Evolutionary conservation across 1,139 yeast species (phyloP).

Genomic region (Taphrina wiesneri): DNA sequence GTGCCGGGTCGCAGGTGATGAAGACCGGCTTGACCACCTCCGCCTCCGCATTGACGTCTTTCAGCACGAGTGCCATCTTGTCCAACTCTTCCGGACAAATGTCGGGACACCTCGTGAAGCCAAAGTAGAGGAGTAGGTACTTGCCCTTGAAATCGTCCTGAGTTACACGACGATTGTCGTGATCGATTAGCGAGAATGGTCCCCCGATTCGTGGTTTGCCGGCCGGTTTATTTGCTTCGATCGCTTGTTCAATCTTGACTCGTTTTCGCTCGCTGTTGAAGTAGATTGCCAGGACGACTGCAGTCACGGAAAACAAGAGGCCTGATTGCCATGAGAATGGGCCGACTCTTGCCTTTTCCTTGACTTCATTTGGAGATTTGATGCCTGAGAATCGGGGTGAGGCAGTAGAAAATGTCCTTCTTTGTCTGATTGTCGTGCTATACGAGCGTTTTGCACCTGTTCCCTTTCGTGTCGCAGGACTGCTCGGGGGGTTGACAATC

Average conservation of each 20-base stretch:
- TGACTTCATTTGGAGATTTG: slow-evolving; percentile 20
- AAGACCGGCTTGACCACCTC: slow-evolving; percentile 58
- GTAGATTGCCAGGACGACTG: slow-evolving; percentile 68
- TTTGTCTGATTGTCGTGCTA: not conserved
- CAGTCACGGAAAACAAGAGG: slow-evolving; percentile 61
- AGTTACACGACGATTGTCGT: slow-evolving; percentile 70
- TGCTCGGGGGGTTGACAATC: not conserved
- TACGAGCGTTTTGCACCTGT: slow-evolving; percentile 1
- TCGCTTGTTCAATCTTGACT: slow-evolving; percentile 49
- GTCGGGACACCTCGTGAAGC: slow-evolving; percentile 96
- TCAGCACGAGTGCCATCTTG: slow-evolving; percentile 59
- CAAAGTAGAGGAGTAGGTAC: slow-evolving; percentile 82
- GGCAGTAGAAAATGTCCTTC: not conserved
- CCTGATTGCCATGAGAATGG: slow-evolving; percentile 87
- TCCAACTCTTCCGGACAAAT: slow-evolving; percentile 97
- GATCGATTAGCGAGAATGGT: slow-evolving; percentile 70
- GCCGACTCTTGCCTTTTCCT: slow-evolving; percentile 32
- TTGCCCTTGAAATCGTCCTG: slow-evolving; percentile 72
- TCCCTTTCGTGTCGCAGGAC: not conserved
- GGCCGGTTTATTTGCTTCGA: slow-evolving; percentile 44
- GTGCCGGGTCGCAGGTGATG: slow-evolving; percentile 93
- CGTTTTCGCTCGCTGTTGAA: slow-evolving; percentile 72
- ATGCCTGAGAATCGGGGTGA: not conserved
- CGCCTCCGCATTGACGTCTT: slow-evolving; percentile 29
- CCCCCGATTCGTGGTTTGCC: slow-evolving; percentile 96